Conservation (phyloP, 1,284 basidiomycete genomes). For the Porogramme epimiltina region DNA sequence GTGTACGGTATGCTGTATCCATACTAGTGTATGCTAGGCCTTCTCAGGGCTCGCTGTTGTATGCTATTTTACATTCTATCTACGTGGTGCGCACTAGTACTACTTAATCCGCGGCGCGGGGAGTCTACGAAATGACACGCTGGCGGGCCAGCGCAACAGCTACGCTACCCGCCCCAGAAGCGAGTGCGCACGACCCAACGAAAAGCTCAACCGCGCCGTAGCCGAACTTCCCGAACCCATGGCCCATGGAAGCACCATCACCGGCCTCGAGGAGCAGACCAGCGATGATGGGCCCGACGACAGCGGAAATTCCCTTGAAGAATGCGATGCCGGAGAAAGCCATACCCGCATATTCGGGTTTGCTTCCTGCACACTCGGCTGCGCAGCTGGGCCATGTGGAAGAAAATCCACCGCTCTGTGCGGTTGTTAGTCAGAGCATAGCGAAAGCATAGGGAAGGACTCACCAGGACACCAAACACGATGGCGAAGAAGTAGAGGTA, state of each 20-base stretch:
- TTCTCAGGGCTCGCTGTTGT: no score
- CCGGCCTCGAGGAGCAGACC: conserved; percentile 25
- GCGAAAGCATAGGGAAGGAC: background rate
- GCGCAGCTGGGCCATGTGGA: conserved; percentile 26
- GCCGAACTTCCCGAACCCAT: conserved; percentile 23
- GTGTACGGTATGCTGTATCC: no score
- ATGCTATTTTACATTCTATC: no score
- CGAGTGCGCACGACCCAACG: conserved; percentile 28
- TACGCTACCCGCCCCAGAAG: conserved; percentile 21
- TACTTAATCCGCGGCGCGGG: no score
- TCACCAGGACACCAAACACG: conserved; percentile 31
- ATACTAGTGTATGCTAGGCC: no score
- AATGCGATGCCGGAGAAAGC: conserved; percentile 22
- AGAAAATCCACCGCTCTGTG: conserved; percentile 27
- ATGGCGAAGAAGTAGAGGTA: conserved; percentile 28
- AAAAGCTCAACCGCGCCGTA: conserved; percentile 30
- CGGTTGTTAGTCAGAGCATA: background rate
- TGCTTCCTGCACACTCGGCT: conserved; percentile 23
- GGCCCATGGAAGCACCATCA: conserved; percentile 7
- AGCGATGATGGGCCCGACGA: conserved; percentile 28
- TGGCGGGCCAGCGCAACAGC: conserved; percentile 20
- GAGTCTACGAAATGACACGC: background rate
- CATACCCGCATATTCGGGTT: conserved; percentile 25
- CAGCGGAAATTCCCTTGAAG: conserved; percentile 26
- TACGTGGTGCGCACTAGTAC: no score